Base-by-base conservation (phyloP, 768 basidiomycete species). In the Chalciporus pseudorubinellus region DNA sequence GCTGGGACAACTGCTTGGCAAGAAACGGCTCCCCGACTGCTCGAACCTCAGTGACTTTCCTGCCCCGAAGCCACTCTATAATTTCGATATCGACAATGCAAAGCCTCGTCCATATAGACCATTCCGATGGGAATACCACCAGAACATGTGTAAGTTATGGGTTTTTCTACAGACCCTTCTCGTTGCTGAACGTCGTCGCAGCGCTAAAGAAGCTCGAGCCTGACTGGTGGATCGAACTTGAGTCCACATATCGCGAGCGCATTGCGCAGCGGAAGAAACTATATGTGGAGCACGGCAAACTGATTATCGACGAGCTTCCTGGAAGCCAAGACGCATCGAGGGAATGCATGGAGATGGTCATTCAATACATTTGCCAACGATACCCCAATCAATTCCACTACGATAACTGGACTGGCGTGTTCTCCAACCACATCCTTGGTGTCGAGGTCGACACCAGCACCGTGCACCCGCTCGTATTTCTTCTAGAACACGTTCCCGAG, bases 221-320 rank as follows among this genome's bases (percentile, higher is more conserved):
- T 4, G 77, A 81, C 54, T 80, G 73, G 64, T 81, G 78, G 78
- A 63, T 82, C n/a, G 80, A 82, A 50, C 70, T 82, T 14, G 79
- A 81, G 54, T 77, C 76, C 6, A 77, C 78, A 0, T 81, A 81
- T 59, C 63, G 65, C 0, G 65, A 70, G 41, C 71, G 77, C 29
- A 69, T 81, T 29, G 55, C 62, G 2, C 74, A 80, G 39, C 69
- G 79, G 31, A 72, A 70, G 51, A 53, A 62, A 22, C 66, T 80
- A 9, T 72, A 75, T 49, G 53, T 58, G 3, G 33, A 65, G 20
- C 71, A 76, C 50, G 76, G 75, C 6, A 71, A 71, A 39, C 59
- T 62, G 3, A 65, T 83, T 10, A 50, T 83, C 16, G 71, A 77
- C 49, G 70, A 69, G 4, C 62, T 78, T 4, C 79, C 80, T 0